Evolutionary conservation across 345 rosid species (phyloP).

Genomic region (Reutealis trisperma): DNA sequence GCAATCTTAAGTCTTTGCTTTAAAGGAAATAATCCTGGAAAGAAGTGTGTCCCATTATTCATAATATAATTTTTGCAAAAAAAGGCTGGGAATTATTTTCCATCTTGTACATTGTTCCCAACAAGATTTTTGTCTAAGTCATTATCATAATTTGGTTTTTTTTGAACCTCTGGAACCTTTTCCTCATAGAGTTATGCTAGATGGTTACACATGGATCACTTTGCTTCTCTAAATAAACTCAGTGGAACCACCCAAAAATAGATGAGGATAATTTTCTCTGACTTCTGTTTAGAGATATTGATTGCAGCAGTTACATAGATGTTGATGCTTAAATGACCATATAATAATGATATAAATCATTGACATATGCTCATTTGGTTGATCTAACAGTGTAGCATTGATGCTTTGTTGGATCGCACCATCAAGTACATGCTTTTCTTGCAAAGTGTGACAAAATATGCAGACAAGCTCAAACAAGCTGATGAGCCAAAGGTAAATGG

Average conservation of each 20-base stretch:
- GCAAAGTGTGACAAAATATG: conserved; percentile 77
- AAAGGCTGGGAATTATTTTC: not conserved
- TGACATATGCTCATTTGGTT: conserved; percentile 16
- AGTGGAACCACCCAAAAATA: too few species aligned
- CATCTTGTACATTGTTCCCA: not conserved
- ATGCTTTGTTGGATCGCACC: conserved; percentile 75
- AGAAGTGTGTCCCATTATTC: not conserved
- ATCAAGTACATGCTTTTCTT: conserved; percentile 86
- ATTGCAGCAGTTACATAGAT: not conserved
- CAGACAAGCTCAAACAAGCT: conserved; percentile 71
- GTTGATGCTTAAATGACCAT: not conserved
- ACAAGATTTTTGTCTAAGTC: not conserved
- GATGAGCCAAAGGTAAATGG: conserved; percentile 62
- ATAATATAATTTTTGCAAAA: not conserved
- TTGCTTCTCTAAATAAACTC: too few species aligned
- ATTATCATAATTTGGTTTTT: not conserved
- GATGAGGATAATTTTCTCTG: too few species aligned
- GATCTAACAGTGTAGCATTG: conserved; percentile 79
- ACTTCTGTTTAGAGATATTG: not conserved
- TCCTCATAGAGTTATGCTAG: not conserved
- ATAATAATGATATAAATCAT: not conserved
- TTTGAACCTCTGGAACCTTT: not conserved
- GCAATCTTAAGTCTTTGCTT: conserved; percentile 14
- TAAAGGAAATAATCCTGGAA: conserved; percentile 6
- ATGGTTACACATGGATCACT: not conserved